Evolutionary conservation across 129 eudicot species (phyloP), one percentile per base, ranked within the genome.

Genomic region (Smallanthus sonchifolius): DNA sequence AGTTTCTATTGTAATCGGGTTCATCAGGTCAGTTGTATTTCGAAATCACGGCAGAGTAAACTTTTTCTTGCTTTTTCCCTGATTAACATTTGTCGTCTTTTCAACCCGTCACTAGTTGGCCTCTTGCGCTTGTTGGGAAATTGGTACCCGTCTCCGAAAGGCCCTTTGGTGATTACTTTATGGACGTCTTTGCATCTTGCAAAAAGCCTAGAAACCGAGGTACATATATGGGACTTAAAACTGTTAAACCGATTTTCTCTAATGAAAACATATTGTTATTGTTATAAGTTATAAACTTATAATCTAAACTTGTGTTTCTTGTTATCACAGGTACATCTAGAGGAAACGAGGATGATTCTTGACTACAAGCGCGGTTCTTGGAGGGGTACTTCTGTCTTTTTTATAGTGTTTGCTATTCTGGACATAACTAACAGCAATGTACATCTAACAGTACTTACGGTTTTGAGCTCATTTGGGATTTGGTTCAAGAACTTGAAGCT

Each of bases 11-110:
- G 86, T 30, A 36, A 84, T 93, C 40, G 97, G 92, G 42, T 0
- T 93, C 7, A 10, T 93, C 85, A 88, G 96, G 98, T 93, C n/a
- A 10, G 90, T 80, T 49, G n/a, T 48, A 35, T 36, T 61, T 70
- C 42, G 7, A 35, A 61, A 15, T 70, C 37, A 15, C 16, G n/a
- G 20, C 49, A 3, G 19, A 17, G 52, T 47, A 11, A 47, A 10
- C 13, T 10, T 16, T 34, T 57, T 57, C 61, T 7, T 69, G 34
- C 13, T 68, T 57, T 77, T 43, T 10, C 30, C 9, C 49, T 60
- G 39, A 20, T 54, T 66, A 5, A 36, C 42, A 30, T 67, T 43
- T 57, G 75, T 32, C 43, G 6, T 61, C 1, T 61, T 61, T 61
- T 34, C 42, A 61, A 61, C 67, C 66, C 4, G 43, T 13, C 19